A percentile compares a stretch with the other conserved stretches of the same genome.
phyloP scores from a whole-genome alignment of 2,329 filamentous ascomycete genomes.

The Penicillium sp. region DNA sequence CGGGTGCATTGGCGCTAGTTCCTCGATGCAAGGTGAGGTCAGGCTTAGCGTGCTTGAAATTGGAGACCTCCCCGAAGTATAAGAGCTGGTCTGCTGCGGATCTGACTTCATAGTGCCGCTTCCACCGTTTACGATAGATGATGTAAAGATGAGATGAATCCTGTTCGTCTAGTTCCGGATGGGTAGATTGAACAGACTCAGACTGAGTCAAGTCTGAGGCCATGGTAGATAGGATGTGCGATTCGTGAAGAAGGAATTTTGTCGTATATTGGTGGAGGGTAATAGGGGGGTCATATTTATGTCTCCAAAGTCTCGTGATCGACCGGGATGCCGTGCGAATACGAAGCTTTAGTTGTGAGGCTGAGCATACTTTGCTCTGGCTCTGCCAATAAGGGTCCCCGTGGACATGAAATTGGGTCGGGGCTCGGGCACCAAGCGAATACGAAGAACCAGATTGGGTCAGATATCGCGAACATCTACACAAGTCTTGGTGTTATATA shows the following conservation, averaged over 20 bases:
- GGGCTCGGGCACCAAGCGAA: background rate
- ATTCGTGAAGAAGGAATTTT: background rate
- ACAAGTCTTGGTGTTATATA: background rate
- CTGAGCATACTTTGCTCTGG: background rate
- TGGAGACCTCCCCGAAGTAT: constrained; percentile 13
- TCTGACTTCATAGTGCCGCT: constrained; percentile 16
- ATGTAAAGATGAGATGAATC: constrained; percentile 6
- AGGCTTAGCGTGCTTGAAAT: constrained; percentile 15
- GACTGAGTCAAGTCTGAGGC: constrained; percentile 4
- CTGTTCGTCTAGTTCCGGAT: constrained; percentile 4
- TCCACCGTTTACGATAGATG: constrained; percentile 12
- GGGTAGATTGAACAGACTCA: constrained; percentile 10
- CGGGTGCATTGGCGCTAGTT: constrained; percentile 6
- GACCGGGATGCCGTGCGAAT: background rate
- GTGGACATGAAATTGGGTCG: background rate
- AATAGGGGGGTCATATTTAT: background rate
- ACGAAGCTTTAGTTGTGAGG: background rate
- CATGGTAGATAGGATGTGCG: constrained; percentile 2
- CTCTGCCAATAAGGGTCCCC: background rate
- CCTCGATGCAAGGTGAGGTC: constrained; percentile 17
- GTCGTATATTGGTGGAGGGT: background rate
- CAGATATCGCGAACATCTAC: background rate
- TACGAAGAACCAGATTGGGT: background rate
- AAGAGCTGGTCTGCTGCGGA: constrained; percentile 7
- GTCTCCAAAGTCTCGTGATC: background rate